phyloP scores from a whole-genome alignment of 345 rosid genomes.

The Aquilaria malaccensis region DNA sequence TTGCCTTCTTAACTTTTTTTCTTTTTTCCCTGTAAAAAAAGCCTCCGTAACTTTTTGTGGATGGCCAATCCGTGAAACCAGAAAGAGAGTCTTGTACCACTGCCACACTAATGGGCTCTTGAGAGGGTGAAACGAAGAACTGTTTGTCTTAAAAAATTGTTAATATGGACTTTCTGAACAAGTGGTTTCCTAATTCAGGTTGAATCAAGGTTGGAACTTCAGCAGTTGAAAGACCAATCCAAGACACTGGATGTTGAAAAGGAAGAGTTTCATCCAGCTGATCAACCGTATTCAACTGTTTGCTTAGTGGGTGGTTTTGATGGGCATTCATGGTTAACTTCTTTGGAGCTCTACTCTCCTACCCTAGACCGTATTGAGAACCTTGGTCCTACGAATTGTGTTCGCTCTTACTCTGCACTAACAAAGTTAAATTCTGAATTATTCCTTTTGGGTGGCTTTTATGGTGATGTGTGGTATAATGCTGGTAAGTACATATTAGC shows the following conservation, averaged over 20 bases:
- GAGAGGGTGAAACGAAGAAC: not conserved
- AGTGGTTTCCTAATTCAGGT: constrained; percentile 24
- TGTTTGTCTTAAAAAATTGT: too few species aligned
- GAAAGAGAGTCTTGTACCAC: too few species aligned
- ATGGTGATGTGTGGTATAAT: constrained; percentile 23
- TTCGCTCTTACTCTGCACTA: constrained; percentile 21
- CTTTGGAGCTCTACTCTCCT: constrained; percentile 25
- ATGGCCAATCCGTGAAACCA: too few species aligned
- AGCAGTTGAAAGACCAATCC: constrained; percentile 23
- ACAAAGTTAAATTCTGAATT: constrained; percentile 21
- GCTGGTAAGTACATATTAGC: constrained; percentile 21
- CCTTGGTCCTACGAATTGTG: constrained; percentile 22
- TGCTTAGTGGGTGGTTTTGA: constrained; percentile 32
- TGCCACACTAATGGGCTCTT: not conserved
- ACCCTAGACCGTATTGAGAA: constrained; percentile 14
- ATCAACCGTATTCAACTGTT: constrained; percentile 7
- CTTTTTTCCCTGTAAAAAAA: not conserved
- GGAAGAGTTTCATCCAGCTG: constrained; percentile 3
- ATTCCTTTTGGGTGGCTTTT: constrained; percentile 30
- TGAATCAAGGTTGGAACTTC: constrained; percentile 34
- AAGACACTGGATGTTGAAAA: constrained; percentile 14
- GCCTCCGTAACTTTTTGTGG: too few species aligned
- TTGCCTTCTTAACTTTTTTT: not conserved
- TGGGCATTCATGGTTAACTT: constrained; percentile 27
- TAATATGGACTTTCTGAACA: too few species aligned